Base-by-base conservation (phyloP, 495 filamentous ascomycete species). In the Daldinia grandis region DNA sequence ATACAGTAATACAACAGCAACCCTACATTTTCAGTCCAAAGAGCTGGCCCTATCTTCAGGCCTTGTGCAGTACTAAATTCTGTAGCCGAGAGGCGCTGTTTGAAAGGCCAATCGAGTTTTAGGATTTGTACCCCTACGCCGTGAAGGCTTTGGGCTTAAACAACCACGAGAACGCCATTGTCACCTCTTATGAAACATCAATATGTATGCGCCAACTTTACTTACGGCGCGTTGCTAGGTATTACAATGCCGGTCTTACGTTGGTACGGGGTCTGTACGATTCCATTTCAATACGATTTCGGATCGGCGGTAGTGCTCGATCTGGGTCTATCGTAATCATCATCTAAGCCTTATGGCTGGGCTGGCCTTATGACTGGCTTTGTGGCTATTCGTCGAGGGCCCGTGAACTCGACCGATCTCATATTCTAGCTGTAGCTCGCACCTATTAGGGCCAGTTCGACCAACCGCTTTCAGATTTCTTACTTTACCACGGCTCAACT, bases 111-210 rank as follows among this genome's bases (percentile, higher is more conserved):
- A 66, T 66, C 56, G 58, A 58, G 38, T n/a, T 51, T 31, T 19
- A 42, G 57, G 62, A 66, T 66, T 42, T 12, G 10, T 47, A 66
- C 54, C 42, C 68, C 27, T 71, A 40, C 40, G 6, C 53, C 7
- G 50, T 19, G 30, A 10, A 17, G 31, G 25, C 30, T 61, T 17
- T 31, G 14, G 38, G 10, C 9, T 50, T 62, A 25, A 5, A 44
- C 42, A 58, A 58, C 27, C 40, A 19, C 24, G 25, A 65, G 24
- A 50, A 58, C 28, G 8, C 33, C 38, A 62, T 58, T 71, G 40
- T 51, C 54, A 53, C 53, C 33, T 66, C 19, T 21, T 15, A 54
- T 63, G 68, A 71, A 71, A 71, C 68, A 64, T 27, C 24, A 19
- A 31, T 31, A 12, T 40, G 33, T 31, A 12, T 40, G 33, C 35